Percentiles rank a stretch among this genome's conserved stretches.
These are phyloP conservation scores for Candida caryicola DNA, from an alignment of 805 yeast genomes.

Conservation along the genomic window DNA sequence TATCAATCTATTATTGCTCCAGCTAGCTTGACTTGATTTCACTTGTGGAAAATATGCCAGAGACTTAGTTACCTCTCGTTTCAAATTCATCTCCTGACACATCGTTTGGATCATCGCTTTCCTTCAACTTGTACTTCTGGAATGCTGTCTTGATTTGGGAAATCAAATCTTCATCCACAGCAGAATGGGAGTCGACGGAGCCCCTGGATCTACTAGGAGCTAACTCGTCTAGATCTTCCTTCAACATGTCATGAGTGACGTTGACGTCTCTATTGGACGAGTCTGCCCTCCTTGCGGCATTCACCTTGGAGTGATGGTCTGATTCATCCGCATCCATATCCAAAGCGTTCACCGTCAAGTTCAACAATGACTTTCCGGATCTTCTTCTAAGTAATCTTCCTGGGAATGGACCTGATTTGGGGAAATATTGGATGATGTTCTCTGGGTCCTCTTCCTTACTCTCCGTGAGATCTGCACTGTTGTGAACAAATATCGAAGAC, in stretches of 20 bases:
- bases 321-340: constrained; percentile 66
- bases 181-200: constrained; percentile 28
- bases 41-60: too few species aligned
- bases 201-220: constrained; percentile 20
- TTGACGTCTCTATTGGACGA: constrained; percentile 16
- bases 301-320: constrained; percentile 15
- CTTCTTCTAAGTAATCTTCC: constrained; percentile 60
- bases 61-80: constrained; percentile 9
- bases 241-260: constrained; percentile 18
- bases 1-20: too few species aligned
- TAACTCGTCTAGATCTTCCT: constrained; percentile 17
- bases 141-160: constrained; percentile 37
- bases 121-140: constrained; percentile 26
- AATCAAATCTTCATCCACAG: constrained; percentile 31
- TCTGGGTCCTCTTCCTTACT: constrained; percentile 24
- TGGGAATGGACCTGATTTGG: constrained; percentile 47
- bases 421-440: constrained; percentile 42
- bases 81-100: constrained; percentile 59
- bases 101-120: constrained; percentile 39
- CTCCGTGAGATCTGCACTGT: constrained; percentile 12
- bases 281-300: constrained; percentile 16
- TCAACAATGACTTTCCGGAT: constrained; percentile 70
- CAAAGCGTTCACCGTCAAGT: constrained; percentile 62
- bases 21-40: too few species aligned
- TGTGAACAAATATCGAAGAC: constrained; percentile 23